Conservation (phyloP, 1,139 yeast species). For the Yamadazyma buinensis region DNA sequence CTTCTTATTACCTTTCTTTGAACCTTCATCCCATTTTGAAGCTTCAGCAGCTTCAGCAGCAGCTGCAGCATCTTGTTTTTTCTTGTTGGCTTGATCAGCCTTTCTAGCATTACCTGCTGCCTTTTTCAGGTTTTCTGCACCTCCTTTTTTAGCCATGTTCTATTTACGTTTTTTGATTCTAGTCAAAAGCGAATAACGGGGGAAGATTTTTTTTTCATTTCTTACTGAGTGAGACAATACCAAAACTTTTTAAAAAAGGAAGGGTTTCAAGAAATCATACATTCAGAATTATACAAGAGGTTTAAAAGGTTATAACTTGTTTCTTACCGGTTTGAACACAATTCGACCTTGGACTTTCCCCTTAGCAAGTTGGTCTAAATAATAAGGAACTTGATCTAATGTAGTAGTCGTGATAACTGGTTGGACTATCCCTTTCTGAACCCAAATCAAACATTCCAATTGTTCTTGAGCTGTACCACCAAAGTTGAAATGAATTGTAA, state of each 20-base stretch:
- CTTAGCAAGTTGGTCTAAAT: slow-evolving; percentile 29
- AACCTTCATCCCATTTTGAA: slow-evolving; percentile 66
- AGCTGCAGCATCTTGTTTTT: slow-evolving; percentile 51
- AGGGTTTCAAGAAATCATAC: too few species aligned
- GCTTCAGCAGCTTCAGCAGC: slow-evolving; percentile 55
- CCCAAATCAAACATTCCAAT: slow-evolving; percentile 42
- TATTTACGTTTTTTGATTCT: neutral
- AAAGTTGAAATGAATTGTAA: slow-evolving; percentile 37
- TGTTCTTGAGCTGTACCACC: slow-evolving; percentile 49
- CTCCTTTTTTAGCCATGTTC: slow-evolving; percentile 57
- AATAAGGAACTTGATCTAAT: slow-evolving; percentile 35
- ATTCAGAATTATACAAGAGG: too few species aligned
- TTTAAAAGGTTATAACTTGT: too few species aligned
- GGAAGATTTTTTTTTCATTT: too few species aligned
- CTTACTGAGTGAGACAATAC: too few species aligned
- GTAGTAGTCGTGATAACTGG: slow-evolving; percentile 33
- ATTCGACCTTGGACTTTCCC: slow-evolving; percentile 45
- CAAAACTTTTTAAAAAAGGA: too few species aligned
- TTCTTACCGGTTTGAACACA: slow-evolving; percentile 24
- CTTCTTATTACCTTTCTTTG: slow-evolving; percentile 69
- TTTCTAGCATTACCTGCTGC: slow-evolving; percentile 71
- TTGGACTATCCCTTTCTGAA: slow-evolving; percentile 34
- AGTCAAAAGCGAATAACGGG: slow-evolving; percentile 2
- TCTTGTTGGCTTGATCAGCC: slow-evolving; percentile 63
- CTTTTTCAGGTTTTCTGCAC: slow-evolving; percentile 58